Base-by-base conservation (phyloP, 257 asterid species). In the Penstemon davidsonii region DNA sequence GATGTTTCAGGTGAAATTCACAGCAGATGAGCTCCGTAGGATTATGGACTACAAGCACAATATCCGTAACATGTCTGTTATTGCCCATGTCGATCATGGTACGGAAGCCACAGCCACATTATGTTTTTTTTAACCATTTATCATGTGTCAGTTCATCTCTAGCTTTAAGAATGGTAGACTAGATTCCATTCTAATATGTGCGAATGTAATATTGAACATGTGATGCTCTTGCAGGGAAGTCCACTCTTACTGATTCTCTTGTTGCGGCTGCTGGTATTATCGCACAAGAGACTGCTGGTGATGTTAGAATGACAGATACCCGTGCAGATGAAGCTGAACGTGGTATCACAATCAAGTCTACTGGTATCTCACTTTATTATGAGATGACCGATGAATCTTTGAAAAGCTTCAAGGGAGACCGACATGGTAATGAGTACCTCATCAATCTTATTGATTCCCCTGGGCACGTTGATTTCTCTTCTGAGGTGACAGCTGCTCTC, bases 271-370 rank as follows among this genome's bases (percentile, higher is more conserved):
- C 75, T 25, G 75, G 75, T 18, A 70, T 70, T 45, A 70, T 70
- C 8, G 68, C 75, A 1, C 75, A 70, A 50, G 75, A 70, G 51
- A 68, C 52, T 8, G 75, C 75, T 60, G 75, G 75, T 19, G 68
- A 70, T 60, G 75, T 70, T 6, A 70, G 75, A 38, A 70, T 70
- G 75, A 70, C 75, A 2, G 75, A 70, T 11, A 70, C 75, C 5
- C 75, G 75, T 38, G 75, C 68, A 0, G 75, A 70, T 52, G 75
- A 60, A 70, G 75, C 75, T n/a, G 75, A 70, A 19, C 75, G 75
- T 0, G 68, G 75, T 41, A 70, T 70, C 53, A 70, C 75, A 3
- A 70, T 70, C 59, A 70, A 70, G 75, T 70, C 75, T 19, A 70
- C 75, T 12, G 75, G 76, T 15, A 71, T 71, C 63, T 71, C 76